Base-by-base conservation (phyloP, 352 stramenopile genomes). In the Phytophthora lateralis region DNA sequence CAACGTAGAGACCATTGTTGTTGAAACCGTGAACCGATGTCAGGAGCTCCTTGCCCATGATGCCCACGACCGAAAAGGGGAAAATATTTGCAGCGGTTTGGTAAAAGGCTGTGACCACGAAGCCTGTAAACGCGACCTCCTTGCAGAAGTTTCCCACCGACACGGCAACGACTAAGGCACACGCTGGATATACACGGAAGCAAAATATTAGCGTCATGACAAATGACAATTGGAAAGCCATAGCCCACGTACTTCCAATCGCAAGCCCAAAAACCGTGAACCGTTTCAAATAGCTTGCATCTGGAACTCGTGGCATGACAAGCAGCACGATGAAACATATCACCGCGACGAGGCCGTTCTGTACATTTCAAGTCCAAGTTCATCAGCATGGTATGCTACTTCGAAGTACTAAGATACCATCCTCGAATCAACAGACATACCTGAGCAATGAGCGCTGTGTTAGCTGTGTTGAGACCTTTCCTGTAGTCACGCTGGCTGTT, bases 1-100 rank as follows among this genome's bases (percentile, higher is more conserved):
- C 81, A 12, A 89, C 82, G 58, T 91, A 93, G 18, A 93, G 69
- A 2, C 84, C 84, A 45, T 93, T 93, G 72, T 91, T 91, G 71
- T 93, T 93, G 70, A 89, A 92, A 48, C 78, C 72, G 20, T 85
- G 71, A 21, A 67, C 53, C 4, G 82, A 85, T 29, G 79, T 80
- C 51, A 88, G 81, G 26, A 91, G 83, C 55, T 90, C 71, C 59
- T 90, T 91, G 69, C 81, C 78, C 77, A 93, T 85, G 51, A 93
- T 89, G 7, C 84, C 84, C 17, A 93, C 84, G 26, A 93, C 77
- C 4, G 84, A 81, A 70, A 89, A 93, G 18, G 84, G 81, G 45
- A 93, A 90, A 21, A 93, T 76, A 30, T 69, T 71, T 35, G 86
- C 76, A 15, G 87, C 78, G 0, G 78, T 75, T 48, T 85, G 83